These are phyloP conservation scores for Pseudohyphozyma bogoriensis DNA, from an alignment of 768 basidiomycete species.

Conservation along the genomic window DNA sequence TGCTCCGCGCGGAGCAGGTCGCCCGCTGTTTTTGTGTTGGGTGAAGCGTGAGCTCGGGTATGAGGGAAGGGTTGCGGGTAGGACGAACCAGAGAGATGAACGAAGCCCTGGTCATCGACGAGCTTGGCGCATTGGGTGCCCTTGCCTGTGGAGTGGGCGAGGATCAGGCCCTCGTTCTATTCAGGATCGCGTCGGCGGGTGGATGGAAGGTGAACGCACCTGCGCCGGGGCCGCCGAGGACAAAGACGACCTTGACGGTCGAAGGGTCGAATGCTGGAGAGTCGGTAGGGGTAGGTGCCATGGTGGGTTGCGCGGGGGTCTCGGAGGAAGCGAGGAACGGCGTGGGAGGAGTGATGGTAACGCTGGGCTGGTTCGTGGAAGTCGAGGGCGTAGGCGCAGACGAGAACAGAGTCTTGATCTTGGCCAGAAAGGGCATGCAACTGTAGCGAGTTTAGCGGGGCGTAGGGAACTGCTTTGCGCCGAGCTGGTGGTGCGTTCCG, in stretches of 20 bases:
- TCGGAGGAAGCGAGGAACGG: neutral
- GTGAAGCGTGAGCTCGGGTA: neutral
- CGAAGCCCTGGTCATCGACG: constrained; percentile 74
- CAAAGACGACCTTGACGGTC: constrained; percentile 84
- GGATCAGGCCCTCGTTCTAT: too few species aligned
- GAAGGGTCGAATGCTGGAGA: constrained; percentile 52
- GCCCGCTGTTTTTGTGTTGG: constrained; percentile 55
- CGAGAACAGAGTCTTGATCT: neutral
- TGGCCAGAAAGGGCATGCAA: neutral
- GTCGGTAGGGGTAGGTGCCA: neutral
- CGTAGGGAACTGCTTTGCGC: constrained; percentile 13
- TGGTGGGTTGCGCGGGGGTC: too few species aligned
- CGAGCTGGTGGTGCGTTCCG: neutral
- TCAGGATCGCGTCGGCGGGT: too few species aligned
- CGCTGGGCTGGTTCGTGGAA: too few species aligned
- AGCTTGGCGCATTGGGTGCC: constrained; percentile 86
- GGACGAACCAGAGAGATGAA: constrained; percentile 75
- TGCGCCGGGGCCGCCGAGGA: constrained; percentile 93
- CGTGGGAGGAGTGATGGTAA: neutral
- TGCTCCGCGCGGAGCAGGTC: constrained; percentile 95
- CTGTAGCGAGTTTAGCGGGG: neutral
- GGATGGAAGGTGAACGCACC: constrained; percentile 45
- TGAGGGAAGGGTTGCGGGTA: neutral
- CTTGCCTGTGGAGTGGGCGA: constrained; percentile 56
- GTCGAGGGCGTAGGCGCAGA: neutral